phyloP scores from a whole-genome alignment of 164 flowering plant genomes.

The Paratinospora sagittata region DNA sequence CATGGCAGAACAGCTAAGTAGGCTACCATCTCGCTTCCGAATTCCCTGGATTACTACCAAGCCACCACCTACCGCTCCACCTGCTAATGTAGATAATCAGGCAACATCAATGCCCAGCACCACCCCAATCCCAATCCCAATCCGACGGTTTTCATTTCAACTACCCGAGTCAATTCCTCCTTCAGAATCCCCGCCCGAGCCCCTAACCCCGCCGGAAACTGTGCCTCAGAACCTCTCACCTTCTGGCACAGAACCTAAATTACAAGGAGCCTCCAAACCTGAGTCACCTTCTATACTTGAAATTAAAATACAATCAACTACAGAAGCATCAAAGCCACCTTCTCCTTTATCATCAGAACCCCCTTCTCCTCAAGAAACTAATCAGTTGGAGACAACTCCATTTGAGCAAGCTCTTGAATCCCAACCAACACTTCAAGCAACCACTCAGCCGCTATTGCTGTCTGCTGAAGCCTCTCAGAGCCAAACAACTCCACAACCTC shows the following conservation, averaged over 20 bases:
- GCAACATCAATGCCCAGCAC: too few species aligned
- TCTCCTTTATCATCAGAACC: background rate
- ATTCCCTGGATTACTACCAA: background rate
- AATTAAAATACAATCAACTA: background rate
- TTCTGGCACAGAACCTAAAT: background rate
- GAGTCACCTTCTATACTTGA: background rate
- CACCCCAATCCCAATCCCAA: too few species aligned
- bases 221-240: background rate
- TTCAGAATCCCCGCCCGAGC: background rate
- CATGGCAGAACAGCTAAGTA: background rate
- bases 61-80: background rate
- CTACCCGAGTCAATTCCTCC: too few species aligned
- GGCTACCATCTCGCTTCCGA: background rate
- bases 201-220: background rate
- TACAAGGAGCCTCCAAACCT: background rate
- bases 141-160: too few species aligned
- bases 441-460: too few species aligned
- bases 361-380: background rate
- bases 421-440: background rate
- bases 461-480: too few species aligned
- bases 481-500: too few species aligned
- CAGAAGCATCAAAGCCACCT: background rate
- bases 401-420: background rate
- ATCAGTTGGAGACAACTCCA: background rate
- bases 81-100: too few species aligned